Conservation (phyloP, 495 filamentous ascomycete species). For the Penicillium atrosanguineum region DNA sequence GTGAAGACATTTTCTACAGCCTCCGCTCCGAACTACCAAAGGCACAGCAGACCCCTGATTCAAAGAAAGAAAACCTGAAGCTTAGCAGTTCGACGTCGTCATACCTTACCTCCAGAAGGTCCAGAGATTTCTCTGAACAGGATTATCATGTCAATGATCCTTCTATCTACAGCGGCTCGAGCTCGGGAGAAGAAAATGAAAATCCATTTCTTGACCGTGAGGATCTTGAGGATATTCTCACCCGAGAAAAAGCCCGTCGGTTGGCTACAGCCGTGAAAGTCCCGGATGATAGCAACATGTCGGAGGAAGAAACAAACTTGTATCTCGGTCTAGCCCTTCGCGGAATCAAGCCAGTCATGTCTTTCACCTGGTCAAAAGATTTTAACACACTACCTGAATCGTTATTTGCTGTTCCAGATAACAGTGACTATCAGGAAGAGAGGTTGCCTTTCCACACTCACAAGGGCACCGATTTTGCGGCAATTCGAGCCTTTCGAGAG, state of each 20-base stretch:
- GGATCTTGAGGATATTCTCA: constrained; percentile 27
- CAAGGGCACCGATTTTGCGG: constrained; percentile 34
- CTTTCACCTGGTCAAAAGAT: constrained; percentile 54
- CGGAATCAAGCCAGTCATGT: constrained; percentile 59
- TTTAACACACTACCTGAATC: constrained; percentile 57
- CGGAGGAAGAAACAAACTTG: constrained; percentile 51
- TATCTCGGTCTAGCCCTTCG: constrained; percentile 56
- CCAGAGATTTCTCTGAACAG: background rate
- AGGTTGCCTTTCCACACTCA: constrained; percentile 47
- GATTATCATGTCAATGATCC: background rate
- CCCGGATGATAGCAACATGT: constrained; percentile 36
- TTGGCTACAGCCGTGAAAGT: constrained; percentile 25
- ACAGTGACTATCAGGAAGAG: constrained; percentile 19
- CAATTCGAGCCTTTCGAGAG: constrained; percentile 35
- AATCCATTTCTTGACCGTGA: background rate
- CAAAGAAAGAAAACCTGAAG: too few relatives aligned
- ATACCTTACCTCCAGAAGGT: background rate
- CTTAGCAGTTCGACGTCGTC: background rate
- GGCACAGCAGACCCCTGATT: background rate
- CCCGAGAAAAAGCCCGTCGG: constrained; percentile 28
- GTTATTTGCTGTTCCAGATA: constrained; percentile 44
- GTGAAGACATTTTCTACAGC: background rate
- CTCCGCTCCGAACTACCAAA: background rate
- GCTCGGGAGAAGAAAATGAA: background rate
- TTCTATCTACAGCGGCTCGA: background rate